Percentiles rank a stretch among this genome's conserved stretches.
These are phyloP conservation scores for Saussurea involucrata DNA, from an alignment of 129 eudicot species.

Conservation along the genomic window DNA sequence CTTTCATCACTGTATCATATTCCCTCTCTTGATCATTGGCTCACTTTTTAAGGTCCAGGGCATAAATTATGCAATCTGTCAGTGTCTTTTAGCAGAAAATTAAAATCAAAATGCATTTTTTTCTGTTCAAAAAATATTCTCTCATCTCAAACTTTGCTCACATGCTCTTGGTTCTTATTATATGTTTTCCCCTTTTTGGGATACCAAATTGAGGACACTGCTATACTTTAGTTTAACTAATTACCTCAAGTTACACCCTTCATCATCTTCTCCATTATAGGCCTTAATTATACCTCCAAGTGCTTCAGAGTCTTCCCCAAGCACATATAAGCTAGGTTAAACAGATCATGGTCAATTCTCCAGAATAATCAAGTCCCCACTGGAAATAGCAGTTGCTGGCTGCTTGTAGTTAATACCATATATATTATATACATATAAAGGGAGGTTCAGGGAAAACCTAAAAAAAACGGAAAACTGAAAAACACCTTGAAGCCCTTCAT, in stretches of 20 bases:
- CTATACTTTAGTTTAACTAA: neutral
- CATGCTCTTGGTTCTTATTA: constrained; percentile 22
- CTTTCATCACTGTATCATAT: constrained; percentile 23
- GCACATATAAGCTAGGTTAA: too few relatives aligned
- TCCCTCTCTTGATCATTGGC: constrained; percentile 27
- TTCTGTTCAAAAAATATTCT: neutral
- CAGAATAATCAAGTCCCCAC: too few relatives aligned
- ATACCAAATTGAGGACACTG: neutral
- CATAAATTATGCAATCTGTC: constrained; percentile 22
- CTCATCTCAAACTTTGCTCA: neutral
- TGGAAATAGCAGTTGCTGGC: too few relatives aligned
- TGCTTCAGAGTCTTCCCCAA: too few relatives aligned
- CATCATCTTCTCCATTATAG: neutral
- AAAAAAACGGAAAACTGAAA: too few relatives aligned
- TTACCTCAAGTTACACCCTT: neutral
- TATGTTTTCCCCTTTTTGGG: neutral
- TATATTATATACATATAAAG: too few relatives aligned
- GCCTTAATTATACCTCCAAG: too few relatives aligned
- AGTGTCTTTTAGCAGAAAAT: constrained; percentile 20
- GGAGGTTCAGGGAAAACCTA: too few relatives aligned
- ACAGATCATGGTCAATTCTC: too few relatives aligned
- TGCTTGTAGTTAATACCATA: too few relatives aligned
- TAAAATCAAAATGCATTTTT: neutral
- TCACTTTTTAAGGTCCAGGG: constrained; percentile 23
- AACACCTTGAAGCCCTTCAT: too few relatives aligned